Conservation (phyloP, 148 eudicot species). For the Rhododendron molle region DNA sequence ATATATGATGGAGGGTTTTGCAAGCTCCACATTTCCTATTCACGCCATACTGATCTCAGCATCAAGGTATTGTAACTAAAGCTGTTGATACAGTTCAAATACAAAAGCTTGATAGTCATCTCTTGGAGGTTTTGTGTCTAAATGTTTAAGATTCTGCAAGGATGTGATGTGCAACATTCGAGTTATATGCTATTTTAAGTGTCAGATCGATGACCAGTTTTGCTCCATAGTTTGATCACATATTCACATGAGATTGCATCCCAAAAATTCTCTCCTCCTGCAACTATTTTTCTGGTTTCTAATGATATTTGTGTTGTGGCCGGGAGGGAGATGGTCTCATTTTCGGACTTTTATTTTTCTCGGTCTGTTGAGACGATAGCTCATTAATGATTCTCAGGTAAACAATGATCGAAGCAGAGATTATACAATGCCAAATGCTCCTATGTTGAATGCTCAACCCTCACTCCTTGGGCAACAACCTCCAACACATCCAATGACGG, state of each 20-base stretch:
- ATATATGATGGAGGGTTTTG: constrained; percentile 98
- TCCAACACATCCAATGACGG: constrained; percentile 43
- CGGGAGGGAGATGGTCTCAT: background rate
- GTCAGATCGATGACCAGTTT: background rate
- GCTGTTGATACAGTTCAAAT: background rate
- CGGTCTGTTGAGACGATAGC: background rate
- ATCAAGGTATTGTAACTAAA: constrained; percentile 57
- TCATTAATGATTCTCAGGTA: constrained; percentile 37
- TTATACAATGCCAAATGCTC: constrained; percentile 58
- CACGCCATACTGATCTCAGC: constrained; percentile 95
- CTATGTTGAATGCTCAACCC: constrained; percentile 43
- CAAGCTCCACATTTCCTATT: constrained; percentile 89
- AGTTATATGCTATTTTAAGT: background rate
- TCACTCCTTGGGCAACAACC: constrained; percentile 62
- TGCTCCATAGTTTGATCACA: background rate
- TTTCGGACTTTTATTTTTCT: background rate
- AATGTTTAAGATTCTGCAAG: background rate
- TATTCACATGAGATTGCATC: background rate
- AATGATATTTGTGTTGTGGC: background rate
- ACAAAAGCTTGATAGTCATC: background rate
- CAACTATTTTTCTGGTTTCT: background rate
- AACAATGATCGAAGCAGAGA: constrained; percentile 95
- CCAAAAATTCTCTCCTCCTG: background rate
- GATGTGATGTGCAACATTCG: background rate
- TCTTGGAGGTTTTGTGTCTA: background rate